Conservation (phyloP, 352 stramenopile genomes). For the Globisporangium perplexum region DNA sequence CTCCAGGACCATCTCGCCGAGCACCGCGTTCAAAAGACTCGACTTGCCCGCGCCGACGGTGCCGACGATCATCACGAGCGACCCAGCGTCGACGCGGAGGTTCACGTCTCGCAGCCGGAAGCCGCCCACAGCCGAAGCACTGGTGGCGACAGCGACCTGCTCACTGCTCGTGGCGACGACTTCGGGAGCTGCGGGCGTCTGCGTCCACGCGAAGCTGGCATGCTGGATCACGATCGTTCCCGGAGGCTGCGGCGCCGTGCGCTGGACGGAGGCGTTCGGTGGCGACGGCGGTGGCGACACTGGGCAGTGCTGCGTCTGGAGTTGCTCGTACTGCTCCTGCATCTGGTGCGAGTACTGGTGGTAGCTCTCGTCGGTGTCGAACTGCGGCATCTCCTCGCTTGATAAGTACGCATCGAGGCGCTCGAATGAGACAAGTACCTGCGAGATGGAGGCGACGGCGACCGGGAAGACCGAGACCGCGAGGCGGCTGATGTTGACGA, state of each 20-base stretch:
- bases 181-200: background rate
- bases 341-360: too few relatives aligned
- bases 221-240: background rate
- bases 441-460: constrained; percentile 19
- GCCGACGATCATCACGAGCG: constrained; percentile 51
- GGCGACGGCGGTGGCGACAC: background rate
- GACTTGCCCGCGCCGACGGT: constrained; percentile 48
- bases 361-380: constrained; percentile 25
- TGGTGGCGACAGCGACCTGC: background rate
- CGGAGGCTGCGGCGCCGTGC: background rate
- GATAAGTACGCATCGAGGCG: too few relatives aligned
- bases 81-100: constrained; percentile 55
- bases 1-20: constrained; percentile 39
- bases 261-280: too few relatives aligned
- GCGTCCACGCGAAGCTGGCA: background rate
- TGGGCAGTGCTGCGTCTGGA: too few relatives aligned
- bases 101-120: constrained; percentile 30
- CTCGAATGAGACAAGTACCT: constrained; percentile 23
- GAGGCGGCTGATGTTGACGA: constrained; percentile 25
- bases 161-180: background rate
- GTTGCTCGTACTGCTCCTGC: too few relatives aligned
- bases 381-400: too few relatives aligned
- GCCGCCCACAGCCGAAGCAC: background rate
- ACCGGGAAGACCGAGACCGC: constrained; percentile 35
- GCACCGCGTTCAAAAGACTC: constrained; percentile 40